A percentile compares a stretch with the other conserved stretches of the same genome.
Conservation (phyloP, 352 stramenopile species). For the Phytophthora cactorum region DNA sequence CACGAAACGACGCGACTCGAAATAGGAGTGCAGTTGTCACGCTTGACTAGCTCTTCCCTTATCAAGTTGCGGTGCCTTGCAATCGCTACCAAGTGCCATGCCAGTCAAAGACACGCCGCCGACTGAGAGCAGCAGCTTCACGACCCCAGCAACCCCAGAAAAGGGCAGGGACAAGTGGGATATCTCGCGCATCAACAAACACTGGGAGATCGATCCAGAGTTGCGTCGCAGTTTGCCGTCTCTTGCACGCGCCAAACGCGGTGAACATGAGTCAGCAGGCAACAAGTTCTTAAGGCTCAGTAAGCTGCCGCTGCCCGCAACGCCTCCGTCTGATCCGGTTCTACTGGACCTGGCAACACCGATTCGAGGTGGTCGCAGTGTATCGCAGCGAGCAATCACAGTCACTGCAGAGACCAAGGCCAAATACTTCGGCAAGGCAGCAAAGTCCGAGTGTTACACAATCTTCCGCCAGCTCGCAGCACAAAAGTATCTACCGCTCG, state of each 20-base stretch:
- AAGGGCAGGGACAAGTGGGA: slow-evolving; percentile 48
- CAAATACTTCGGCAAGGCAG: slow-evolving; percentile 69
- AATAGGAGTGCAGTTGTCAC: slow-evolving; percentile 15
- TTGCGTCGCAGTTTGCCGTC: slow-evolving; percentile 60
- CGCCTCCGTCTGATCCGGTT: slow-evolving; percentile 34
- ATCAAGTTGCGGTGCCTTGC: not conserved
- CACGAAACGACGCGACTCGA: slow-evolving; percentile 27
- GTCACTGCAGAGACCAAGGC: slow-evolving; percentile 63
- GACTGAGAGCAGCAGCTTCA: slow-evolving; percentile 5
- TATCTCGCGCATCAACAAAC: slow-evolving; percentile 74
- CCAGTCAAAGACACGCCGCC: slow-evolving; percentile 17
- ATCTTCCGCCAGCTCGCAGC: slow-evolving; percentile 76
- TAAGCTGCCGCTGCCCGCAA: slow-evolving; percentile 52
- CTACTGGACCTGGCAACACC: slow-evolving; percentile 41
- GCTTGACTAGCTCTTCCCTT: not conserved
- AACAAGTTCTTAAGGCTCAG: slow-evolving; percentile 75
- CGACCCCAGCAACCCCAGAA: slow-evolving; percentile 1
- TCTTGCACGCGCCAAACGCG: slow-evolving; percentile 60
- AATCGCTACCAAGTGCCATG: slow-evolving; percentile 11
- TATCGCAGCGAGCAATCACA: slow-evolving; percentile 42
- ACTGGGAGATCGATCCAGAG: slow-evolving; percentile 77
- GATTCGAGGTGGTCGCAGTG: slow-evolving; percentile 21
- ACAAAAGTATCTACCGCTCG: slow-evolving; percentile 66
- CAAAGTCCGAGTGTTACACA: slow-evolving; percentile 57
- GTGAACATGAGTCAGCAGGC: slow-evolving; percentile 49